Percentiles rank a stretch among this genome's conserved stretches.
Conservation (phyloP, 768 basidiomycete genomes). For the Nevesoporus exiguus region DNA sequence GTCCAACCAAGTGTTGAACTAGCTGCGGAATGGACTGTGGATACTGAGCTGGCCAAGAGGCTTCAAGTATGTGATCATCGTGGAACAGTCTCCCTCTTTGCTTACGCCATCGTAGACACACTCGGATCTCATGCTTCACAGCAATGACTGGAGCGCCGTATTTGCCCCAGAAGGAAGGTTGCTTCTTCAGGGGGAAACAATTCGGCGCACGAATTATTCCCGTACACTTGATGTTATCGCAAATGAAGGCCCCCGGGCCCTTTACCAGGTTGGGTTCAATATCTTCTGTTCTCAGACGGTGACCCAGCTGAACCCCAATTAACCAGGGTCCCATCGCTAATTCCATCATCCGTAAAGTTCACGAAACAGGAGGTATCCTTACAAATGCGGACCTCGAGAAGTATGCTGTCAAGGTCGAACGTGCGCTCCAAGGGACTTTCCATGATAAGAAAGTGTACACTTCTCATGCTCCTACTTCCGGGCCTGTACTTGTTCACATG, state of each 20-base stretch:
- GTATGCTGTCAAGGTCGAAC: constrained; percentile 66
- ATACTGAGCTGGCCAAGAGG: constrained; percentile 68
- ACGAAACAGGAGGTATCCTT: constrained; percentile 74
- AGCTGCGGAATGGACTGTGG: constrained; percentile 78
- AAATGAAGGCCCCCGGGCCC: constrained; percentile 69
- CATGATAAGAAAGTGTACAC: constrained; percentile 79
- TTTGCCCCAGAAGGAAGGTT: constrained; percentile 78
- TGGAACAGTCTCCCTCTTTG: background rate
- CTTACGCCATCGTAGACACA: constrained; percentile 35
- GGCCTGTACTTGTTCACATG: constrained; percentile 88
- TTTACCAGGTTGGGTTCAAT: constrained; percentile 61
- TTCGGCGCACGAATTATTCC: constrained; percentile 72
- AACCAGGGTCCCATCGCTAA: constrained; percentile 77
- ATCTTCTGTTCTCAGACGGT: constrained; percentile 7
- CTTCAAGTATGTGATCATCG: constrained; percentile 51
- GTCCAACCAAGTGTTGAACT: constrained; percentile 73
- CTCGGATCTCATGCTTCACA: constrained; percentile 54
- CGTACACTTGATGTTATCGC: constrained; percentile 74
- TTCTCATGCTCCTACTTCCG: constrained; percentile 79
- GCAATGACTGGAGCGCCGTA: constrained; percentile 75
- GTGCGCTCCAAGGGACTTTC: constrained; percentile 77
- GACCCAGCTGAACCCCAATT: constrained; percentile 13
- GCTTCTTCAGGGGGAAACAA: constrained; percentile 69
- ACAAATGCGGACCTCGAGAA: constrained; percentile 67
- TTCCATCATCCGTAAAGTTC: constrained; percentile 68